Conservation (phyloP, 2,329 filamentous ascomycete genomes). For the Capronia americana region DNA sequence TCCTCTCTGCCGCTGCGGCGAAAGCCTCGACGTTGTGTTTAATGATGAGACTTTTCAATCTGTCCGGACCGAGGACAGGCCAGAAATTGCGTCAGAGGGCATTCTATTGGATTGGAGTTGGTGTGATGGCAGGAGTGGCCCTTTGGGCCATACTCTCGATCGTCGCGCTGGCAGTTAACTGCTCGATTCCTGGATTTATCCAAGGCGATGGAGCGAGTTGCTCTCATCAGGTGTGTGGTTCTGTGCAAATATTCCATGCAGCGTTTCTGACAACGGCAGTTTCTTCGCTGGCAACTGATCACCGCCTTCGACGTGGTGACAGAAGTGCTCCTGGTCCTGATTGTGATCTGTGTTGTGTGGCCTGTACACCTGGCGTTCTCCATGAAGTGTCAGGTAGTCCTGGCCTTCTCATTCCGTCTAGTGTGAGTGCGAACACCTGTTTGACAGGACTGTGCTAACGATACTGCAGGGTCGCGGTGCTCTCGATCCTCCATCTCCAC, state of each 20-base stretch:
- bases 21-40: conserved; percentile 43
- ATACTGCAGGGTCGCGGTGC: conserved; percentile 42
- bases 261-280: conserved; percentile 17
- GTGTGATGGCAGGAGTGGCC: conserved; percentile 26
- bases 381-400: conserved; percentile 42
- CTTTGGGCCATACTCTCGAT: conserved; percentile 40
- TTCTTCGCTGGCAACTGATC: conserved; percentile 47
- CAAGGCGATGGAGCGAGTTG: conserved; percentile 24
- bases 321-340: conserved; percentile 31
- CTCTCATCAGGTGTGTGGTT: conserved; percentile 28
- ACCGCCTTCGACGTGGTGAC: conserved; percentile 50
- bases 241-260: not conserved
- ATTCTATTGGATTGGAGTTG: conserved; percentile 36
- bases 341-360: conserved; percentile 41
- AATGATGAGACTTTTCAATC: conserved; percentile 41
- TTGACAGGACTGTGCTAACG: not conserved
- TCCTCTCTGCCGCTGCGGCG: conserved; percentile 41
- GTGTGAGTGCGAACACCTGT: conserved; percentile 40
- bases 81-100: conserved; percentile 30
- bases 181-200: conserved; percentile 26
- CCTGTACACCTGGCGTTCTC: conserved; percentile 37
- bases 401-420: conserved; percentile 48
- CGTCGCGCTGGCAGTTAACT: conserved; percentile 36
- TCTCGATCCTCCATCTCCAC: conserved; percentile 46
- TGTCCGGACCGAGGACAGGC: conserved; percentile 30